Percentiles rank a stretch among this genome's conserved stretches.
Conservation (phyloP, 2,329 filamentous ascomycete species). For the Fusarium sp. region DNA sequence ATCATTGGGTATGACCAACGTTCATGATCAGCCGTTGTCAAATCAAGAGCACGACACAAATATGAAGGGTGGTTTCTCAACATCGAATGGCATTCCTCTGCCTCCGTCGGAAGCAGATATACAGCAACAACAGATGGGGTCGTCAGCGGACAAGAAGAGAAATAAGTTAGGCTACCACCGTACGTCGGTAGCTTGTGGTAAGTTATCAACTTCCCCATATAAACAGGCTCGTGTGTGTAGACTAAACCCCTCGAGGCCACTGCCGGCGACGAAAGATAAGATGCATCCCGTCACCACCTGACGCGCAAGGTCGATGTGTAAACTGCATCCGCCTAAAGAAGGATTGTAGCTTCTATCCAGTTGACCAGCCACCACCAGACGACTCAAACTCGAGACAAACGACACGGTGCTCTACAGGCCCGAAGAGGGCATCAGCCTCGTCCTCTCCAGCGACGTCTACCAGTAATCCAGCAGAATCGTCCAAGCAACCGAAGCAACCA, state of each 20-base stretch:
- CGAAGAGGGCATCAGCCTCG: slow-evolving; percentile 62
- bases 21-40: slow-evolving; percentile 53
- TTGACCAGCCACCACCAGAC: slow-evolving; percentile 79
- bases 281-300: slow-evolving; percentile 83
- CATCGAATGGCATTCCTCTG: slow-evolving; percentile 63
- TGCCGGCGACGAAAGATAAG: slow-evolving; percentile 95
- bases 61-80: slow-evolving; percentile 66
- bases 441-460: slow-evolving; percentile 65
- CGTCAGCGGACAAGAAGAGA: slow-evolving; percentile 71
- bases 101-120: slow-evolving; percentile 55
- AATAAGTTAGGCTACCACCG: slow-evolving; percentile 97
- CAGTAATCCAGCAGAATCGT: slow-evolving; percentile 60
- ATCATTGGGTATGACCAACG: slow-evolving; percentile 52
- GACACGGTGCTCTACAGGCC: slow-evolving; percentile 57
- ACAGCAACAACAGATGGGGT: slow-evolving; percentile 50
- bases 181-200: slow-evolving; percentile 95
- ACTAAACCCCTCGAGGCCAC: slow-evolving; percentile 72
- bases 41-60: slow-evolving; percentile 56
- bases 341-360: slow-evolving; percentile 92
- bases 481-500: slow-evolving; percentile 53
- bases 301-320: slow-evolving; percentile 83
- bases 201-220: slow-evolving; percentile 59
- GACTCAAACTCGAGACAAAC: slow-evolving; percentile 62
- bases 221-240: slow-evolving; percentile 1
- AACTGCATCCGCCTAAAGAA: slow-evolving; percentile 97